Base-by-base conservation (phyloP, 768 basidiomycete genomes). In the Strobilomyces dryophilus region DNA sequence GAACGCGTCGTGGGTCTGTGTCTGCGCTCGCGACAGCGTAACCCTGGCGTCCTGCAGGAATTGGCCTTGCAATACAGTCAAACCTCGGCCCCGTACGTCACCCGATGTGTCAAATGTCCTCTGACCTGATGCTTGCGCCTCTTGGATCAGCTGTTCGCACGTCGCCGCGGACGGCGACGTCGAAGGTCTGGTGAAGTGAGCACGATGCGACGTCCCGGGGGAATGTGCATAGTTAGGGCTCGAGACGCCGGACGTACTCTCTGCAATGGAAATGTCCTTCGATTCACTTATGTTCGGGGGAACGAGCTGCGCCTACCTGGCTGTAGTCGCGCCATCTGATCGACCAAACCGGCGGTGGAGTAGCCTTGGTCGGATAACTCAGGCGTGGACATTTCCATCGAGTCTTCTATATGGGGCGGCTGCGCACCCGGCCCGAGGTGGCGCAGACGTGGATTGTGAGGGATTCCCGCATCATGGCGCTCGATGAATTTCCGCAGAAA, bases 401-500 rank as follows among this genome's bases (percentile, higher is more conserved):
- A 60, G 5, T 69, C 68, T 45, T 69, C 68, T 54, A 71, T 66
- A 52, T 64, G 68, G 17, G 69, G 56, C 15, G 59, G 70, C 41
- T 69, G 68, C 46, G 59, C 64, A 44, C 51, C 56, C 44, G 70
- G 64, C 41, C 68, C 68, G 48, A 69, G 68, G 55, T 83, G 83
- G 52, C 89, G 84, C 40, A 91, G 77, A 37, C 88, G 84, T 47
- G 89, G 89, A 63, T 91, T 90, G 66, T 91, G 89, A 49, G 87
- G 81, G 39, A 89, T 80, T 36, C 82, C 80, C n/a, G 82, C 76
- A 8, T 82, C 78, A 64, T 91, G 88, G 51, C 89, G 78, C 64
- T 90, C 89, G 62, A 91, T 82, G 66, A 91, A 91, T 70, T 86
- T 88, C 57, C 87, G 82, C 42, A 91, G 79, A 71, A 90, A 91